Percentiles rank a stretch among this genome's conserved stretches.
phyloP scores from a whole-genome alignment of 306 rosid species.

The Trifolium subterraneum region DNA sequence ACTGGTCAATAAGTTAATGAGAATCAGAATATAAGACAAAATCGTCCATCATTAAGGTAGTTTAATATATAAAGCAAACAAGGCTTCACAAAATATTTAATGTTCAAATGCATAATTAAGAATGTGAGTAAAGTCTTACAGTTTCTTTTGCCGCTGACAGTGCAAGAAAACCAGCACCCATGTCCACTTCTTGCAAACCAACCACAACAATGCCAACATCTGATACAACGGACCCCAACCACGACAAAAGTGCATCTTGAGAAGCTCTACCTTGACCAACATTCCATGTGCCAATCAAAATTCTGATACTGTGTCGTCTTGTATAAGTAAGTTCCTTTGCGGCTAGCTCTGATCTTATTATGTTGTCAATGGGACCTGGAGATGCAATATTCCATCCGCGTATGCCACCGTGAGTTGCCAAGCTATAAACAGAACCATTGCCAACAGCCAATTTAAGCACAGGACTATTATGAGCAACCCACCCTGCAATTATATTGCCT shows the following conservation, averaged over 20 bases:
- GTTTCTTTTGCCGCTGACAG: constrained; percentile 99
- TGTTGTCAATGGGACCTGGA: constrained; percentile 77
- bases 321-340: constrained; percentile 68
- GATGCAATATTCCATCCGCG: constrained; percentile 94
- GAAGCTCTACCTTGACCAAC: constrained; percentile 99
- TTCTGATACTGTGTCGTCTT: constrained; percentile 71
- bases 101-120: constrained; percentile 31
- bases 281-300: constrained; percentile 95
- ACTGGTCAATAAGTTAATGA: too few species aligned
- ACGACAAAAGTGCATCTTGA: constrained; percentile 75
- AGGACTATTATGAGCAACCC: constrained; percentile 96
- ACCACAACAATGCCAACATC: constrained; percentile 96
- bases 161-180: constrained; percentile 99
- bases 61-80: constrained; percentile 27
- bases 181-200: constrained; percentile 98
- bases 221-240: constrained; percentile 88
- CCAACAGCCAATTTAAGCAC: constrained; percentile 82
- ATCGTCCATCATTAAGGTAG: background rate
- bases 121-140: constrained; percentile 53
- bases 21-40: background rate
- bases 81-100: constrained; percentile 9
- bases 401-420: constrained; percentile 96
- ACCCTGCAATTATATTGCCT: constrained; percentile 80
- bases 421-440: constrained; percentile 69
- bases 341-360: constrained; percentile 78